phyloP scores from a whole-genome alignment of 116 monocot species.

The Dioscorea cayenensis region DNA sequence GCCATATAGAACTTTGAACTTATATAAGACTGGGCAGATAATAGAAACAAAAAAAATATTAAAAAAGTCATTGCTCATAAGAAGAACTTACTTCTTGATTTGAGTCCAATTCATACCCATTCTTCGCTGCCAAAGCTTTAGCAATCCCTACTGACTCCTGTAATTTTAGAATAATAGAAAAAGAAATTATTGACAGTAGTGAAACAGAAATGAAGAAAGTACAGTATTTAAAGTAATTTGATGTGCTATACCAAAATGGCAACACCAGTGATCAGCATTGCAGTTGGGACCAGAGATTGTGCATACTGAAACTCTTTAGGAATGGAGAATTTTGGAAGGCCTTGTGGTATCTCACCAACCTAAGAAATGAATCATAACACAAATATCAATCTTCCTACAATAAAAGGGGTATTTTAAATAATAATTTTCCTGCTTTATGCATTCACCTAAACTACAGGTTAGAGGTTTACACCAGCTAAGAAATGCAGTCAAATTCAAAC shows the following conservation, averaged over 20 bases:
- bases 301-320: constrained; percentile 81
- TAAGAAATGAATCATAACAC: constrained; percentile 14
- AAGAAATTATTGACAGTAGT: neutral
- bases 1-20: no score
- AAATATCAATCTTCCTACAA: neutral
- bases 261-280: constrained; percentile 90
- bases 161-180: neutral
- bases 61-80: neutral
- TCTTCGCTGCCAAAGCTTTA: constrained; percentile 91
- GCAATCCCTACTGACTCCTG: constrained; percentile 96
- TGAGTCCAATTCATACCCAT: constrained; percentile 90
- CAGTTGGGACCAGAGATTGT: constrained; percentile 77
- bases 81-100: constrained; percentile 75
- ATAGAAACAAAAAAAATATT: neutral
- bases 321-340: constrained; percentile 81
- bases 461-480: neutral
- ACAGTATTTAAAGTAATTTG: neutral
- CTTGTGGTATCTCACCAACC: constrained; percentile 96
- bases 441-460: neutral
- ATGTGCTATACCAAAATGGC: constrained; percentile 73
- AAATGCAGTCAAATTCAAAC: no score
- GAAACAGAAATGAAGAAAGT: constrained; percentile 10
- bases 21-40: neutral
- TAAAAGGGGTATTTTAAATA: neutral
- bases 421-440: neutral